Base-by-base conservation (phyloP, 1,284 basidiomycete genomes). In the Irpex sp. region DNA sequence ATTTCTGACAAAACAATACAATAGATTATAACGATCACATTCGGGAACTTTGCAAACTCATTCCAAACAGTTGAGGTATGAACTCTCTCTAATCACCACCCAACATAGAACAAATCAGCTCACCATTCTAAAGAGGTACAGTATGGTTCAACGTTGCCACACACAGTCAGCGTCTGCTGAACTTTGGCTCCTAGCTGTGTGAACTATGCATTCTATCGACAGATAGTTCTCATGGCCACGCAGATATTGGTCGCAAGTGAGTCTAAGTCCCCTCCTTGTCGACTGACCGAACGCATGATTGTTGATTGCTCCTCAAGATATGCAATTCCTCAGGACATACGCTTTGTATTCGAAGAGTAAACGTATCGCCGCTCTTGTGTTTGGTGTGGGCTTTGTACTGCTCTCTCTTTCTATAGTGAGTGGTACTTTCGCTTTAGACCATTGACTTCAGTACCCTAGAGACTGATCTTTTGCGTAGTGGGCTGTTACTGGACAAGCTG, bases 231-330 rank as follows among this genome's bases (percentile, higher is more conserved):
- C 55, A 68, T 75, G 49, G 59, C 65, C 26, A 69, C 70, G 26
- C 73, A 75, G 62, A 67, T 74, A 17, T 65, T 75, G 8, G 73
- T 75, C 19, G 70, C 68, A 59, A 61, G 73, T 73, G 61, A 48
- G 73, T 63, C 5, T 49, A 58, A 13, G 40, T 26, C 26, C 26
- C 26, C 26, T 26, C 26, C 26, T 26, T 26, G 26, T 26, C 26
- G 26, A 26, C 26, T 26, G 26, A 26, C 26, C 26, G 26, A 26
- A 26, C 26, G 26, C 26, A 26, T 26, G 26, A 26, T 17, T 17
- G n/a, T 51, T n/a, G 8, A 15, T 47, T 9, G 31, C 2, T 52
- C 7, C n/a, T 19, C 56, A 26, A 6, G 21, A 8, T n/a, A 5
- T 26, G 4, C 26, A 57, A 34, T 69, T 67, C 51, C 61, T 75